phyloP scores from a whole-genome alignment of 2,329 filamentous ascomycete species.

The Sclerotinia trifoliorum region DNA sequence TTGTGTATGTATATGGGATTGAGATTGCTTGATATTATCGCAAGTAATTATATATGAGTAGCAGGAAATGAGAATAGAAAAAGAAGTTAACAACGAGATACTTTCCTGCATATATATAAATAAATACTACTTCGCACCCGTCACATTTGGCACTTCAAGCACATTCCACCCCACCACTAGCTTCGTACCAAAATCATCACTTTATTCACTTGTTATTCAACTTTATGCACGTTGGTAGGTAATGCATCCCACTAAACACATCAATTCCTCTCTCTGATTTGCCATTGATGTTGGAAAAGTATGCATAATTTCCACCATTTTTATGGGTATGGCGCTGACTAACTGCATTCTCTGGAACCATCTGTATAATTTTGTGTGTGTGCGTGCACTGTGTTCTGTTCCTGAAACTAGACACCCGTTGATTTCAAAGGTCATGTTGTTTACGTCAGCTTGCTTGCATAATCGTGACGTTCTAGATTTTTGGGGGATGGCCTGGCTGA shows the following conservation, averaged over 20 bases:
- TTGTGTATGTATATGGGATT: neutral
- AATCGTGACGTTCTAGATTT: conserved; percentile 12
- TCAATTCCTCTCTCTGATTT: neutral
- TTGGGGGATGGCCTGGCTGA: neutral
- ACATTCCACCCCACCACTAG: conserved; percentile 10
- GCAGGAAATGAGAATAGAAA: neutral
- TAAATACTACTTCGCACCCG: conserved; percentile 5
- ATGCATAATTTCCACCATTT: neutral
- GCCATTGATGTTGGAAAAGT: accelerated
- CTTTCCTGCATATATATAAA: neutral
- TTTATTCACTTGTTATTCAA: too few species aligned
- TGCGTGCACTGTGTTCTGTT: too few species aligned
- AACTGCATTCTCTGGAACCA: neutral
- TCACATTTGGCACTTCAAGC: neutral
- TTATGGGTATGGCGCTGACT: neutral
- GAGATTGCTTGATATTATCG: neutral
- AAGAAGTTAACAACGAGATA: neutral
- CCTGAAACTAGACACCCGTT: conserved; percentile 2
- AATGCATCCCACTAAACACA: neutral
- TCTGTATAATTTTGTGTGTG: neutral
- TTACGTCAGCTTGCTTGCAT: conserved; percentile 15
- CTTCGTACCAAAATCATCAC: neutral
- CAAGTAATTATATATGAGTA: too few species aligned
- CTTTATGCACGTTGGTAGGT: too few species aligned
- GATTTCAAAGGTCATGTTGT: conserved; percentile 11